Percentiles rank a stretch among this genome's conserved stretches.
Conservation (phyloP, 1,139 yeast genomes). For the Chernovozyma sophiae-reginae region DNA sequence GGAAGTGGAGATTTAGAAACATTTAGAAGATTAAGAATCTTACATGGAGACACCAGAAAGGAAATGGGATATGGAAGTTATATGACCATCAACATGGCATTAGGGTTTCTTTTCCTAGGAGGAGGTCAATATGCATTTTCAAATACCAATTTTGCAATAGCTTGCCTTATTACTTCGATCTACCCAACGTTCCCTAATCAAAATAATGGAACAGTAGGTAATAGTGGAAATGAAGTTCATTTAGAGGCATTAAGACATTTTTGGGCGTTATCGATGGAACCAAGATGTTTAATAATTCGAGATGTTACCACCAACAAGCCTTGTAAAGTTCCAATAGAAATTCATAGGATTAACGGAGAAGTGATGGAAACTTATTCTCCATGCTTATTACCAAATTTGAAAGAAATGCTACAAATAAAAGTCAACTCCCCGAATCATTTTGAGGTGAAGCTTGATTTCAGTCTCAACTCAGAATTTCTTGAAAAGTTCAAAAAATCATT, state of each 20-base stretch:
- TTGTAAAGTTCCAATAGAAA: constrained; percentile 45
- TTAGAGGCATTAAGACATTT: constrained; percentile 86
- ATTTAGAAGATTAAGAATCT: constrained; percentile 64
- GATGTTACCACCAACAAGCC: constrained; percentile 62
- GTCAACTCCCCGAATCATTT: constrained; percentile 44
- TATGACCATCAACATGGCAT: constrained; percentile 75
- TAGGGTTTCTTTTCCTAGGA: constrained; percentile 86
- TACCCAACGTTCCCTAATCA: constrained; percentile 68
- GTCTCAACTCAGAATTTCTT: constrained; percentile 31
- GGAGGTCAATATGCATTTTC: constrained; percentile 89
- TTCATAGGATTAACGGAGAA: constrained; percentile 40
- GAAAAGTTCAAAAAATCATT: constrained; percentile 43
- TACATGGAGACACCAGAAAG: constrained; percentile 56
- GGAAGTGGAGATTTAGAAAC: constrained; percentile 87
- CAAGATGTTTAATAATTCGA: constrained; percentile 71
- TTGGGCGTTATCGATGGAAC: constrained; percentile 85
- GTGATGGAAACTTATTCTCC: constrained; percentile 46
- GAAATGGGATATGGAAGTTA: constrained; percentile 59
- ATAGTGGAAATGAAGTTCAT: constrained; percentile 50
- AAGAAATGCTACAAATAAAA: constrained; percentile 39
- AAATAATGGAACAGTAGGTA: constrained; percentile 8
- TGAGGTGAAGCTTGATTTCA: constrained; percentile 40
- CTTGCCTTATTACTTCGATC: constrained; percentile 66
- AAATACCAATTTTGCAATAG: constrained; percentile 61
- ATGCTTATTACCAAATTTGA: constrained; percentile 62